Conservation (phyloP, 139 green algal species). For the Micractinium sp. region DNA sequence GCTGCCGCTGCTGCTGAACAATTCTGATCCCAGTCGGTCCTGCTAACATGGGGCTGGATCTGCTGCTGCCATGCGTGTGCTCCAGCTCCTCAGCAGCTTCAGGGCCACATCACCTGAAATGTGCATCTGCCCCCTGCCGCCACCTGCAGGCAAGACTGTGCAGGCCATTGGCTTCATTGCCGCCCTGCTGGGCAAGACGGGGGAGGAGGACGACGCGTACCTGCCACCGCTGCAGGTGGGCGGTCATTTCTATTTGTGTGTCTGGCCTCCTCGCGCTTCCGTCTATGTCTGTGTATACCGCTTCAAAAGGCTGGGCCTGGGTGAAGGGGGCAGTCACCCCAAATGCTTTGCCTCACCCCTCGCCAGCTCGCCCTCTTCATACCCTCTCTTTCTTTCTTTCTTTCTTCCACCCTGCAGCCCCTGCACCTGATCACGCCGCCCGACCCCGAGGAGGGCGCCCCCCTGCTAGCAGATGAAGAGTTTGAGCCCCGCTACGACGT, state of each 20-base stretch:
- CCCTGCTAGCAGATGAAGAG: not conserved
- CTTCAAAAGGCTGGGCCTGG: too few relatives aligned
- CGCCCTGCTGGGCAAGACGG: slow-evolving; percentile 69
- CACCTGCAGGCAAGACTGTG: slow-evolving; percentile 73
- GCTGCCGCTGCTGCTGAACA: not conserved
- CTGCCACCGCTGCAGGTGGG: slow-evolving; percentile 13
- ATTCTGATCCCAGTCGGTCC: too few relatives aligned
- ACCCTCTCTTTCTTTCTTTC: too few relatives aligned
- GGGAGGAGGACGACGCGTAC: slow-evolving; percentile 5
- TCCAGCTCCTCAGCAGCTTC: too few relatives aligned
- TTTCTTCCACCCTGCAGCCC: not conserved
- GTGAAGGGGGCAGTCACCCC: not conserved
- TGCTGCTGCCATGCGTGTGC: too few relatives aligned
- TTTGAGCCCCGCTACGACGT: not conserved
- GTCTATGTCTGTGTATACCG: too few relatives aligned
- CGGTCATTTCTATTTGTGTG: too few relatives aligned
- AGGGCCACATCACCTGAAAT: too few relatives aligned
- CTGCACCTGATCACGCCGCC: not conserved
- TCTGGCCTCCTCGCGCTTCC: too few relatives aligned
- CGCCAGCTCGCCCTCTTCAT: too few relatives aligned
- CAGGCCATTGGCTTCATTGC: slow-evolving; percentile 78
- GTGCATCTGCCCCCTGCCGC: not conserved
- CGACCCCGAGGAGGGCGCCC: not conserved
- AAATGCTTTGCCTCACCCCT: too few relatives aligned
- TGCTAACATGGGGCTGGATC: too few relatives aligned